These are phyloP conservation scores for Sphagnum contortum DNA, from an alignment of 225 moss, liverwort and hornwort genomes.

Conservation along the genomic window DNA sequence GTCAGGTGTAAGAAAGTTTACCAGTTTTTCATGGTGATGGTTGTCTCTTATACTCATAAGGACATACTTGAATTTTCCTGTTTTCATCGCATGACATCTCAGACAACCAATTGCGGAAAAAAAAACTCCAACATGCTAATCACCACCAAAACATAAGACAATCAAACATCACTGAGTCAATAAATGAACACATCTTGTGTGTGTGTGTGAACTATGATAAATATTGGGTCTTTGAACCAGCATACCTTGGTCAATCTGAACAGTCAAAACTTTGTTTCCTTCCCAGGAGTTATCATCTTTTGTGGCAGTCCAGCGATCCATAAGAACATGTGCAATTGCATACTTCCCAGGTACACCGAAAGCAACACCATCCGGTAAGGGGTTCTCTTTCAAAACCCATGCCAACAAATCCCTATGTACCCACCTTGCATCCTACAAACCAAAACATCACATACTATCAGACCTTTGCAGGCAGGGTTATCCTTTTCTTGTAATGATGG, in stretches of 20 bases:
- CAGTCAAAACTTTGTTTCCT: constrained; percentile 46
- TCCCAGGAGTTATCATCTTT: constrained; percentile 26
- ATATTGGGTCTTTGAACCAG: background rate
- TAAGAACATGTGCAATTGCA: constrained; percentile 60
- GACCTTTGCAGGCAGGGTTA: too few species aligned
- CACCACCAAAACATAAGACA: background rate
- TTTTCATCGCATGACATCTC: constrained; percentile 7
- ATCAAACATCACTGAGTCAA: too few species aligned
- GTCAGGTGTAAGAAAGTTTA: constrained; percentile 4
- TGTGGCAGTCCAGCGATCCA: constrained; percentile 48
- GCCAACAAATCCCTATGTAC: constrained; percentile 63
- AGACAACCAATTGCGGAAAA: background rate
- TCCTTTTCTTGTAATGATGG: too few species aligned
- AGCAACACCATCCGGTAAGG: constrained; percentile 44
- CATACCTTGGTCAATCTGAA: constrained; percentile 73
- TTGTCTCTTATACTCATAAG: constrained; percentile 50
- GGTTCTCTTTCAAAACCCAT: constrained; percentile 48
- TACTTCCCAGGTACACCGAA: constrained; percentile 65
- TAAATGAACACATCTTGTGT: too few species aligned
- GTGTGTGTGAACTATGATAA: background rate
- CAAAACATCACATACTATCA: background rate
- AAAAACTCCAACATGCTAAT: background rate
- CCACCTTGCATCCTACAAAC: constrained; percentile 84
- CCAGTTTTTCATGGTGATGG: constrained; percentile 61
- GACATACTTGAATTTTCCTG: constrained; percentile 85